Base-by-base conservation (phyloP, 176 grass and related monocot genomes). In the Zizania latifolia region DNA sequence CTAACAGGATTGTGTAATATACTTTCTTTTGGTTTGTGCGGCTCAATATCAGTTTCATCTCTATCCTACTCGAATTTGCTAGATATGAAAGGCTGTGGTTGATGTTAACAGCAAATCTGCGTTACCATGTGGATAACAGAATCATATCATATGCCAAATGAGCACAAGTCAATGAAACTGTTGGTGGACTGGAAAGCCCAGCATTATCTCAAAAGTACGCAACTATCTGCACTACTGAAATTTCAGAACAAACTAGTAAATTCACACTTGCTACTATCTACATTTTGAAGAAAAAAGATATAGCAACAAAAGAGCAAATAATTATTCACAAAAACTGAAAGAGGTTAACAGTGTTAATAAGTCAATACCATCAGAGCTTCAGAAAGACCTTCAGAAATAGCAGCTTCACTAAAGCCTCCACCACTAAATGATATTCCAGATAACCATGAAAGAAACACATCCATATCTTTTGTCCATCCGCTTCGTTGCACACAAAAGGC, bases 401-500 rank as follows among this genome's bases (percentile, higher is more conserved):
- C 84, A 86, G 86, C 76, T n/a, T 94, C 92, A 58, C 63, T 91
- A 40, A 85, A 99, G 81, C 89, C 92, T 30, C 95, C 91, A 70
- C 91, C 91, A 74, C 71, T 86, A 78, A 99, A 99, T 58, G 68
- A 58, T 60, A 99, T 82, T 82, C 88, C 82, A 75, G 95, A 85
- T 65, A 99, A 59, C 91, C 89, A 90, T 68, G 81, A 78, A 70
- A 94, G 71, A 72, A 92, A 99, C 75, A 44, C 57, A 78, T 99
- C 79, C 38, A 61, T n/a, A 86, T 99, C 84, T 78, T 91, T 92
- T 68, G 95, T 94, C 95, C 95, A 99, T 66, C 95, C 89, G 80
- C 89, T 92, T 68, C 92, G 82, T 65, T 86, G 86, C 39, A 94
- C 91, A 82, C 55, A 27, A 73, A 90, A 94, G 90, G 84, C 95